Conservation (phyloP, 306 rosid species). For the Rubus parviflorus region DNA sequence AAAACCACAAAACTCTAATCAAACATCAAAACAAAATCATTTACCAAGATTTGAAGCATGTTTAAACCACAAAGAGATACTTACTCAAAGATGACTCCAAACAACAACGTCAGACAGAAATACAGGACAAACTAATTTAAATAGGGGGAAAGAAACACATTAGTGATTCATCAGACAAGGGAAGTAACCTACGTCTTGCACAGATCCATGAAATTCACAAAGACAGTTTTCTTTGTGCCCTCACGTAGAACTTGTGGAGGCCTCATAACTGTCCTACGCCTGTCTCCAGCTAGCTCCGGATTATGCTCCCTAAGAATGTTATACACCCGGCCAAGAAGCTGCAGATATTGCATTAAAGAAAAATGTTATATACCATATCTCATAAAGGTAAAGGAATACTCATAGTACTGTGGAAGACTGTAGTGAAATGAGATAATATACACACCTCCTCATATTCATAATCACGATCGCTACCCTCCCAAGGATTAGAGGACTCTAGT, state of each 20-base stretch:
- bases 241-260: conserved; percentile 99
- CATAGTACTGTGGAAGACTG: neutral
- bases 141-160: conserved; percentile 32
- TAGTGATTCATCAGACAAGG: conserved; percentile 10
- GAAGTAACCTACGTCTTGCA: conserved; percentile 54
- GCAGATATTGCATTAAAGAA: conserved; percentile 23
- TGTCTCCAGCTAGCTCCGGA: conserved; percentile 92
- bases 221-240: conserved; percentile 97
- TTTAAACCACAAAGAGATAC: neutral
- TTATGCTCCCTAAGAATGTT: conserved; percentile 91
- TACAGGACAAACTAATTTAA: neutral
- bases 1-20: neutral
- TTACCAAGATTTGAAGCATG: neutral
- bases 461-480: conserved; percentile 93
- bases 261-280: conserved; percentile 93
- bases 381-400: neutral
- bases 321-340: conserved; percentile 94
- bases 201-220: conserved; percentile 93
- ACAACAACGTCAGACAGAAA: neutral
- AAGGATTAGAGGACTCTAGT: conserved; percentile 58
- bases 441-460: conserved; percentile 87
- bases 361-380: neutral
- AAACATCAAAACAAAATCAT: neutral
- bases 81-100: neutral
- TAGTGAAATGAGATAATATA: neutral